phyloP scores from a whole-genome alignment of 169 alveolate species.

The Cryptosporidium parvum region DNA sequence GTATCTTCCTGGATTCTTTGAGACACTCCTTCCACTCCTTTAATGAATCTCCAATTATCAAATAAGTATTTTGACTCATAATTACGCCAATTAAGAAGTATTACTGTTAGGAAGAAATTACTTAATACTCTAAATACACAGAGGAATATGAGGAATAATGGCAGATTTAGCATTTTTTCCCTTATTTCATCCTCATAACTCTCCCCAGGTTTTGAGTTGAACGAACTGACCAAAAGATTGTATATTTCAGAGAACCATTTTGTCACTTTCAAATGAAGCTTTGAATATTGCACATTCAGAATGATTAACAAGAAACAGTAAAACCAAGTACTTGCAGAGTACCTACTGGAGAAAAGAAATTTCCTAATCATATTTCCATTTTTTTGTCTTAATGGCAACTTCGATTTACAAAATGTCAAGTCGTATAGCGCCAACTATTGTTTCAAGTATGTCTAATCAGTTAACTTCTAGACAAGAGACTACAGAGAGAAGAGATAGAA shows the following conservation, averaged over 20 bases:
- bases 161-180: conserved; percentile 8
- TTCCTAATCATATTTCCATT: neutral
- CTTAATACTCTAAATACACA: conserved; percentile 17
- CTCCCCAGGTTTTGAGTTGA: conserved; percentile 10
- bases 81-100: conserved; percentile 35
- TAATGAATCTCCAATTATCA: conserved; percentile 29
- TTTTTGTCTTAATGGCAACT: neutral
- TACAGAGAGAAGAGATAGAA: neutral
- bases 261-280: conserved; percentile 18
- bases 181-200: neutral
- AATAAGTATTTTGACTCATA: conserved; percentile 10
- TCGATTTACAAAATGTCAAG: neutral
- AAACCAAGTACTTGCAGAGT: neutral
- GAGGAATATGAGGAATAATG: conserved; percentile 9
- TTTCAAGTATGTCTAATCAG: neutral
- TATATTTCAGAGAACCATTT: conserved; percentile 50
- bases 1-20: conserved; percentile 66
- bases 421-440: neutral
- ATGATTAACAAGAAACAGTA: neutral
- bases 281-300: conserved; percentile 18
- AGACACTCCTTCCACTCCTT: conserved; percentile 36
- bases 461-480: neutral
- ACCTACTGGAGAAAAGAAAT: neutral
- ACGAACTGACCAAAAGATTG: conserved; percentile 27
- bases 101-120: neutral